Evolutionary conservation across 768 basidiomycete species (phyloP).

Genomic region (Asterophora parasitica): DNA sequence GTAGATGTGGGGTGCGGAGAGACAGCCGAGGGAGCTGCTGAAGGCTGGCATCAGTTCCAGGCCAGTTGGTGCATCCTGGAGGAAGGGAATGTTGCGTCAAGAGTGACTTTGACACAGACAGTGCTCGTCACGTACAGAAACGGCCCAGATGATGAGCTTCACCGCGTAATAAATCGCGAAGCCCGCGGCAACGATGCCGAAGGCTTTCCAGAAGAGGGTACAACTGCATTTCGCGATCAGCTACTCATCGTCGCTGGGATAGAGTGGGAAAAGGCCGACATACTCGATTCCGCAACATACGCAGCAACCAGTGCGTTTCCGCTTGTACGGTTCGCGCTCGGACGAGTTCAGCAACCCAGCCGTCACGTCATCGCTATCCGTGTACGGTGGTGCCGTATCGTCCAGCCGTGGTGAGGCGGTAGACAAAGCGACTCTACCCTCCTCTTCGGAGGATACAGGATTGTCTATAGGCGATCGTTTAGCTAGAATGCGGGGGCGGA

Average conservation of each 20-base stretch:
- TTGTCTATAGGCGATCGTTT: constrained; percentile 29
- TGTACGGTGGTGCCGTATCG: constrained; percentile 9
- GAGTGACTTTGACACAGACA: not conserved
- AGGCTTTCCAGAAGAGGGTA: constrained; percentile 48
- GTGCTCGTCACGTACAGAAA: constrained; percentile 30
- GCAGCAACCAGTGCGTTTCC: constrained; percentile 37
- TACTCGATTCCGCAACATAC: constrained; percentile 38
- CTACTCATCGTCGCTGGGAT: not conserved
- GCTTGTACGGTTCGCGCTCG: constrained; percentile 19
- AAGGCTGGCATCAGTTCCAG: constrained; percentile 54
- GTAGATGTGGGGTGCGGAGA: constrained; percentile 40
- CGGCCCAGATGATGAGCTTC: constrained; percentile 43
- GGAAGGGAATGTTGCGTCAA: not conserved
- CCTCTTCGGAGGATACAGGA: constrained; percentile 37
- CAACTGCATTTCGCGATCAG: constrained; percentile 30
- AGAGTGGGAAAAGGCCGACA: not conserved
- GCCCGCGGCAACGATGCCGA: constrained; percentile 43
- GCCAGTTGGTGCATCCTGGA: constrained; percentile 44
- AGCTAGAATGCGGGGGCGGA: not conserved
- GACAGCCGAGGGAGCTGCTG: constrained; percentile 49
- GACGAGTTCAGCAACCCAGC: constrained; percentile 28
- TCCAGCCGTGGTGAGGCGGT: constrained; percentile 10
- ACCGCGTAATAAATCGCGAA: constrained; percentile 38
- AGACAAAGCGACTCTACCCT: constrained; percentile 29
- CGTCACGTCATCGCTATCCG: constrained; percentile 24